Percentiles rank a stretch among this genome's conserved stretches.
These are phyloP conservation scores for Eucalyptus regnans DNA, from an alignment of 345 rosid species.

Conservation along the genomic window DNA sequence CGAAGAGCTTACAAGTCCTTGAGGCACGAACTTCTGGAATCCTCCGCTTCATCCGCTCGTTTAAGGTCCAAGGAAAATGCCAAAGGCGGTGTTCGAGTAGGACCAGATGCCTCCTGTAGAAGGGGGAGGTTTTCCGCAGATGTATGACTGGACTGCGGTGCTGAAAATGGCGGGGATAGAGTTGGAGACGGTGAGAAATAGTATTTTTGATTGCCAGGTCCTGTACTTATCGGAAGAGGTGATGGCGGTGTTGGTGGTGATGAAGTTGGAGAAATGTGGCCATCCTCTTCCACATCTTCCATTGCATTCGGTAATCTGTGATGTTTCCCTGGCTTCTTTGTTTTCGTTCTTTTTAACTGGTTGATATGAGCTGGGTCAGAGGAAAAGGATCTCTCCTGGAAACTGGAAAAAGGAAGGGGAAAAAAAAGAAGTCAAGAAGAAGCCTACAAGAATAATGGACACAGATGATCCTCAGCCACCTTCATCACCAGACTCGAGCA, in stretches of 20 bases:
- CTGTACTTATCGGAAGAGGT: slow-evolving; percentile 46
- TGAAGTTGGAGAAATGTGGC: slow-evolving; percentile 9
- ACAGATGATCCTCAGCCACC: not conserved
- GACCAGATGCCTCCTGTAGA: slow-evolving; percentile 1
- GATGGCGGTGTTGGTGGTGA: slow-evolving; percentile 53
- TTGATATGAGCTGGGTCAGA: not conserved
- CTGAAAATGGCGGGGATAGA: slow-evolving; percentile 42
- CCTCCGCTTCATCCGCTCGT: not conserved
- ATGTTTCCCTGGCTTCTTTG: not conserved
- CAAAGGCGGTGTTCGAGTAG: not conserved
- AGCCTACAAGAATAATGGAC: not conserved
- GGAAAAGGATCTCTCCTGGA: not conserved
- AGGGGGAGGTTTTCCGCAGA: slow-evolving; percentile 32
- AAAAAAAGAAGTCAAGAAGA: not conserved
- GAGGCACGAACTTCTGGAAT: slow-evolving; percentile 14
- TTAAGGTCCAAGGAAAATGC: slow-evolving; percentile 28
- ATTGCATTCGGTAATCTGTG: not conserved
- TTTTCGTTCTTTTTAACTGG: not conserved
- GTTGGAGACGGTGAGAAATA: slow-evolving; percentile 23
- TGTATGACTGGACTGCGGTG: slow-evolving; percentile 3
- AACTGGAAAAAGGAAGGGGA: not conserved
- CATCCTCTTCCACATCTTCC: slow-evolving; percentile 1
- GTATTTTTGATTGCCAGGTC: slow-evolving; percentile 35
- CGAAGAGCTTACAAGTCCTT: slow-evolving; percentile 28
- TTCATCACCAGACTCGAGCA: not conserved